Percentiles rank a stretch among this genome's conserved stretches.
Evolutionary conservation across 768 basidiomycete genomes (phyloP).

Genomic region (Aureoboletus auriporus): DNA sequence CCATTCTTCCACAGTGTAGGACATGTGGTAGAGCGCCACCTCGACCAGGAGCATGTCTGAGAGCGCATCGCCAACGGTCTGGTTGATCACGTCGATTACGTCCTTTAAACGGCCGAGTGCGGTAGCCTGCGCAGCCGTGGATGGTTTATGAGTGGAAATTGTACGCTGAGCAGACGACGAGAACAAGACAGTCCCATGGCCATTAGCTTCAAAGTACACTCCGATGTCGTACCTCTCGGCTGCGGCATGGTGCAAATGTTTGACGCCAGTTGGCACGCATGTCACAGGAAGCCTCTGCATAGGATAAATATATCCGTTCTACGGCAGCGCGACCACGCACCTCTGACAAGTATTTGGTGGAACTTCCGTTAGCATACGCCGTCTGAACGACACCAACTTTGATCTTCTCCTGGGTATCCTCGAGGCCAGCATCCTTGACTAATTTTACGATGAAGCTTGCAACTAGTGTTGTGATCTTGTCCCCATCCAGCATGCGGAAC

Average conservation of each 20-base stretch:
- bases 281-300: slow-evolving; percentile 84
- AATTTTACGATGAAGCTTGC: slow-evolving; percentile 91
- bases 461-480: slow-evolving; percentile 94
- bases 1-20: slow-evolving; percentile 84
- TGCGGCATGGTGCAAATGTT: slow-evolving; percentile 96
- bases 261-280: slow-evolving; percentile 95
- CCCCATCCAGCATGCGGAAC: slow-evolving; percentile 95
- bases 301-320: slow-evolving; percentile 5
- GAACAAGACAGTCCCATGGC: slow-evolving; percentile 96
- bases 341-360: slow-evolving; percentile 86
- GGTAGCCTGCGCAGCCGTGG: slow-evolving; percentile 78
- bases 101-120: slow-evolving; percentile 74
- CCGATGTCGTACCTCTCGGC: slow-evolving; percentile 88
- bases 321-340: slow-evolving; percentile 37
- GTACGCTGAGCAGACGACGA: slow-evolving; percentile 66
- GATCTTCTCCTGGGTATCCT: slow-evolving; percentile 46
- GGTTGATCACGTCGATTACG: slow-evolving; percentile 86
- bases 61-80: slow-evolving; percentile 96
- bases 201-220: slow-evolving; percentile 99
- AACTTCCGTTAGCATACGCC: slow-evolving; percentile 96
- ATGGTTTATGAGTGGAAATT: slow-evolving; percentile 62
- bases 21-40: slow-evolving; percentile 82
- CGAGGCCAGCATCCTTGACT: slow-evolving; percentile 80
- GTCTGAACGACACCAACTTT: slow-evolving; percentile 97
- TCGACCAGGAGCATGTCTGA: slow-evolving; percentile 97